Evolutionary conservation across 1,139 yeast species (phyloP).

Genomic region (Pichia sorboxylosa): DNA sequence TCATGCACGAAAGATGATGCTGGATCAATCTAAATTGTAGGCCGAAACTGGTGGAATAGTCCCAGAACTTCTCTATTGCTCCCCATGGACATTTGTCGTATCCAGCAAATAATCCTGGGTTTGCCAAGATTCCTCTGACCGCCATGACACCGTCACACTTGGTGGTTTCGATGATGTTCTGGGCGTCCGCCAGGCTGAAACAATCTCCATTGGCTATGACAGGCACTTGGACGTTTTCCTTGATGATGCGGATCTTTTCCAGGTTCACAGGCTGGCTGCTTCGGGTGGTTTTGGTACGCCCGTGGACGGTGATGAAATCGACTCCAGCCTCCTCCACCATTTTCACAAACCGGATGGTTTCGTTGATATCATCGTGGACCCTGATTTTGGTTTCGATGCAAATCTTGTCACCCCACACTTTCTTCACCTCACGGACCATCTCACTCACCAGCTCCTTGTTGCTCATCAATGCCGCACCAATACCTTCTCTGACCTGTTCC

Average conservation of each 20-base stretch:
- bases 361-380: slow-evolving; percentile 62
- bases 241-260: slow-evolving; percentile 65
- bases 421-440: slow-evolving; percentile 78
- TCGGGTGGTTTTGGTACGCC: slow-evolving; percentile 75
- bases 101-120: slow-evolving; percentile 84
- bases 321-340: slow-evolving; percentile 79
- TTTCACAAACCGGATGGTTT: slow-evolving; percentile 63
- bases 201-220: slow-evolving; percentile 96
- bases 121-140: slow-evolving; percentile 73
- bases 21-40: slow-evolving; percentile 74
- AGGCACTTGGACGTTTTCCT: slow-evolving; percentile 54
- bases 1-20: slow-evolving; percentile 84
- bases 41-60: slow-evolving; percentile 67
- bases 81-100: slow-evolving; percentile 73
- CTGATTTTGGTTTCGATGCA: slow-evolving; percentile 86
- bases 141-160: slow-evolving; percentile 93
- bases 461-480: slow-evolving; percentile 90
- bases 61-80: slow-evolving; percentile 75
- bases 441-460: slow-evolving; percentile 70
- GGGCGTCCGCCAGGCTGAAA: slow-evolving; percentile 52
- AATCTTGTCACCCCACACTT: slow-evolving; percentile 53
- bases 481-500: slow-evolving; percentile 91
- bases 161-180: slow-evolving; percentile 48
- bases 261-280: slow-evolving; percentile 74
- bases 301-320: slow-evolving; percentile 89